These are phyloP conservation scores for Colletotrichum tamarilloi DNA, from an alignment of 2,329 filamentous ascomycete genomes.

Conservation along the genomic window DNA sequence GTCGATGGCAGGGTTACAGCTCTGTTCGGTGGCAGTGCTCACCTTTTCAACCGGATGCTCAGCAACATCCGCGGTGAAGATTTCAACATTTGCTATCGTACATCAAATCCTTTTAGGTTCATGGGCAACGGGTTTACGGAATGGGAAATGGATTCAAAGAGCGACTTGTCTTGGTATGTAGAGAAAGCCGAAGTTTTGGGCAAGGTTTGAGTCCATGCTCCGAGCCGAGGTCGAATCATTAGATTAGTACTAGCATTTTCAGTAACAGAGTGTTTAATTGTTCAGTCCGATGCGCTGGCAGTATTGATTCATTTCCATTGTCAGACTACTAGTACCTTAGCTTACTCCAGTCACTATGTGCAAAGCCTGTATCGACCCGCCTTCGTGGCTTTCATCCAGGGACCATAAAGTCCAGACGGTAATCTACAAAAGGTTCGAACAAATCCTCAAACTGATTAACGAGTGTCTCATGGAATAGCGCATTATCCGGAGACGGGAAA, in stretches of 20 bases:
- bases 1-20: slow-evolving; percentile 56
- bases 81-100: slow-evolving; percentile 57
- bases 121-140: slow-evolving; percentile 60
- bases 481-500: slow-evolving; percentile 37
- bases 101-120: slow-evolving; percentile 56
- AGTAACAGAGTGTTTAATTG: not conserved
- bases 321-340: too few relatives aligned
- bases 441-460: slow-evolving; percentile 41
- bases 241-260: not conserved
- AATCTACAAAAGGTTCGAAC: slow-evolving; percentile 33
- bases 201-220: not conserved
- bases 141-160: slow-evolving; percentile 48
- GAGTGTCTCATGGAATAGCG: slow-evolving; percentile 39
- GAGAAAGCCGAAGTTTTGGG: slow-evolving; percentile 28
- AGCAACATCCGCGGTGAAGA: slow-evolving; percentile 57
- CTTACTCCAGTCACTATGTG: not conserved
- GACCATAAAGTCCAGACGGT: slow-evolving; percentile 32
- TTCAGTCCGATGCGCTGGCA: too few relatives aligned
- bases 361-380: not conserved
- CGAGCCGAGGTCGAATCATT: not conserved
- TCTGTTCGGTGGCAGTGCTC: slow-evolving; percentile 55
- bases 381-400: not conserved
- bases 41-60: slow-evolving; percentile 49
- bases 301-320: too few relatives aligned
- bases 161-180: slow-evolving; percentile 43